Evolutionary conservation across 768 basidiomycete species (phyloP), one percentile per base, ranked within the genome.

Genomic region (Chalciporus piperatus): DNA sequence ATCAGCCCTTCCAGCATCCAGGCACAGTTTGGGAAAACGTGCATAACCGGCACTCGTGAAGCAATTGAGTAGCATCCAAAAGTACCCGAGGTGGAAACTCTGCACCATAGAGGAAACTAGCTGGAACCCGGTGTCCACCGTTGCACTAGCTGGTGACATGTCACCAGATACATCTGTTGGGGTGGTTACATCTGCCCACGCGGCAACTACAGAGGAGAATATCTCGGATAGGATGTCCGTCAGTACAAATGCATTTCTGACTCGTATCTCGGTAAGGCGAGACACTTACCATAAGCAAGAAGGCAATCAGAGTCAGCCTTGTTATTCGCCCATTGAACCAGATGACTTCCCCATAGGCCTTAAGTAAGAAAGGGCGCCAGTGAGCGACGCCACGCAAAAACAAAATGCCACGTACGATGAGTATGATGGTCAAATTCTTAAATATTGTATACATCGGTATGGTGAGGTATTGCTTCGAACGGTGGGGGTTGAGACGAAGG

Each of bases 381-480:
- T 50, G 54, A 50, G 44, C 6, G 47, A 44, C 20, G 9, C 33
- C 48, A 52, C 38, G 16, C 25, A 6, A 19, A 4, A 19, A 50
- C 13, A 17, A 45, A 14, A 23, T 20, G 47, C 20, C 9, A 76
- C 87, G 58, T 57, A 92, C 95, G 64, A 98, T 98, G 25, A 99
- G 80, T 58, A 99, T 98, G 62, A 98, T 99, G n/a, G 97, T 98
- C 63, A 98, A 65, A 68, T 99, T 99, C 72, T 99, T 99, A 82
- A 98, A 98, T 57, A 99, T 98, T 1, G 97, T 98, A 72, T 98
- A 99, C 23, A 98, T 85, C 0, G 97, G 97, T 70, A 99, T 98
- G 58, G 84, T 90, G 44, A 99, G 77, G 71, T 85, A 92, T 95
- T 98, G 97, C 94, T 98, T 69, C 6, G 32, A 12, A 41, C 10